Evolutionary conservation across 805 yeast species (phyloP).

Genomic region (Starmerella powellii): DNA sequence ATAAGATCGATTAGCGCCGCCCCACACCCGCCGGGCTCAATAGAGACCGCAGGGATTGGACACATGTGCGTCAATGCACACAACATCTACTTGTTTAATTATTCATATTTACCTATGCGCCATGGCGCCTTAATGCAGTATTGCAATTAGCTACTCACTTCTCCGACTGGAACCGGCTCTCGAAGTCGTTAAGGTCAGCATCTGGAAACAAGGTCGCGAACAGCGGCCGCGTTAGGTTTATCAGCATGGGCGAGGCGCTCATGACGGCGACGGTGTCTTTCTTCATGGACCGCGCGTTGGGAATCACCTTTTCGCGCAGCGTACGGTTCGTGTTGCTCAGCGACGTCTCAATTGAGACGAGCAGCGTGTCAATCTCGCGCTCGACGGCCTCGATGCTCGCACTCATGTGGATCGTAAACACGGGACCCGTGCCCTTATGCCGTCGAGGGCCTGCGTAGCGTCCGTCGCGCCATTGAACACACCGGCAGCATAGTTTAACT

Average conservation of each 20-base stretch:
- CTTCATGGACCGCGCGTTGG: conserved; percentile 4
- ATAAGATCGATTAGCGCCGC: too few relatives aligned
- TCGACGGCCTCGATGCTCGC: not conserved
- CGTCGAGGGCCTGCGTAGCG: too few relatives aligned
- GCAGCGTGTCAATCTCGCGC: conserved; percentile 1
- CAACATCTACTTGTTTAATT: too few relatives aligned
- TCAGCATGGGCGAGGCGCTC: not conserved
- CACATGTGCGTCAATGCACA: too few relatives aligned
- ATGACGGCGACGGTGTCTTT: not conserved
- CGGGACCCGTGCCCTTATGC: not conserved
- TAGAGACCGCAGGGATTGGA: too few relatives aligned
- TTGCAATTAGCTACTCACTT: too few relatives aligned
- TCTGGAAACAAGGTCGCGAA: conserved; percentile 2
- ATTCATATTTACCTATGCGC: not conserved
- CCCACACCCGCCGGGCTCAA: too few relatives aligned
- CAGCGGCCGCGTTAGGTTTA: not conserved
- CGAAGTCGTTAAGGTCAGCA: not conserved
- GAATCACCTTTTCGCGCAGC: conserved; percentile 5
- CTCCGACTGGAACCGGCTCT: not conserved
- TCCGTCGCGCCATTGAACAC: too few relatives aligned
- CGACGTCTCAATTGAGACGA: conserved; percentile 1
- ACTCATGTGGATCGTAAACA: not conserved
- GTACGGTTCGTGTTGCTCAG: not conserved
- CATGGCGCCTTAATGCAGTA: not conserved
- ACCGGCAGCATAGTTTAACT: too few relatives aligned